phyloP scores from a whole-genome alignment of 306 rosid species.

The Cicer arietinum region DNA sequence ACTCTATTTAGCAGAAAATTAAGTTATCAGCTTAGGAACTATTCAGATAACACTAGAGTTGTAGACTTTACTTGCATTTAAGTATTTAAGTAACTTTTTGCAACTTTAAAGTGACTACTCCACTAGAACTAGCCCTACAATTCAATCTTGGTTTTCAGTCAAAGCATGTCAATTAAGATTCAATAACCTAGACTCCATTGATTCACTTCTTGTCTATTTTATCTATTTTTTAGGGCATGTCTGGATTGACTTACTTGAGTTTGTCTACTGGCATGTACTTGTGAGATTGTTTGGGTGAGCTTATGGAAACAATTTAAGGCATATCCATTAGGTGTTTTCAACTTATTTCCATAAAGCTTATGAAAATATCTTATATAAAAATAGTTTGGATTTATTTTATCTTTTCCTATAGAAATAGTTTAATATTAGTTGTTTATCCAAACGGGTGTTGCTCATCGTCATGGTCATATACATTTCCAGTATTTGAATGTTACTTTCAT shows the following conservation, averaged over 20 bases:
- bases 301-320: too few relatives aligned
- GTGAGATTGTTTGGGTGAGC: too few relatives aligned
- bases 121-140: neutral
- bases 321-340: neutral
- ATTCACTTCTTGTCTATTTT: neutral
- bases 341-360: neutral
- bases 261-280: neutral
- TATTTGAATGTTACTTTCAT: conserved; percentile 7
- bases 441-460: neutral
- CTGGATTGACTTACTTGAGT: too few relatives aligned
- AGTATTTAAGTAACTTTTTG: conserved; percentile 3
- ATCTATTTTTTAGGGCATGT: too few relatives aligned
- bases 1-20: conserved; percentile 13
- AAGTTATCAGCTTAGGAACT: neutral
- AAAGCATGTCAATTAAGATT: conserved; percentile 38
- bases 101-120: neutral
- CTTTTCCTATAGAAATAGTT: too few relatives aligned
- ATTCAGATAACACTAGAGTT: neutral
- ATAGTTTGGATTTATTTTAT: neutral
- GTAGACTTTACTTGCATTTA: conserved; percentile 8
- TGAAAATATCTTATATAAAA: neutral
- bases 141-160: conserved; percentile 21
- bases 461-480: neutral
- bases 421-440: too few relatives aligned
- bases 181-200: neutral